phyloP scores from a whole-genome alignment of 257 asterid genomes.

The Nicotiana benthamiana region DNA sequence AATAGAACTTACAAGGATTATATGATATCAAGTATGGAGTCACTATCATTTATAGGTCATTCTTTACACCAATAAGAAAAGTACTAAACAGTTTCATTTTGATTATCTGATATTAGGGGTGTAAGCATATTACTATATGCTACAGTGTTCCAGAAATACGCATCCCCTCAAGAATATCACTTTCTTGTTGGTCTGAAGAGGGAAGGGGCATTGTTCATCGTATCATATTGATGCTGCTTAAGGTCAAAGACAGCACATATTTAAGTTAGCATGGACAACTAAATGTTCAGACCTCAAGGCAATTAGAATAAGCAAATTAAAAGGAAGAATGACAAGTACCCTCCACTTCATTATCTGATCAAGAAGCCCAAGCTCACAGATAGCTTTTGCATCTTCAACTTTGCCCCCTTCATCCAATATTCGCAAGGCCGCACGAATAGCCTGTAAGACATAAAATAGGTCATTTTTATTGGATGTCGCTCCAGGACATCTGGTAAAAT shows the following conservation, averaged over 20 bases:
- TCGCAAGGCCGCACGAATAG: slow-evolving; percentile 57
- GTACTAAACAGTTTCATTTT: no score
- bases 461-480: not conserved
- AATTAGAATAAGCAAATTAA: not conserved
- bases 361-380: slow-evolving; percentile 66
- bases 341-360: slow-evolving; percentile 62
- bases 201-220: not conserved
- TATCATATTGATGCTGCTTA: not conserved
- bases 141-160: not conserved
- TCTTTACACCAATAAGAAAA: no score
- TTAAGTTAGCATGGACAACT: not conserved
- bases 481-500: not conserved
- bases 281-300: not conserved
- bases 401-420: slow-evolving; percentile 61
- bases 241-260: not conserved
- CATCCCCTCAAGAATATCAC: not conserved
- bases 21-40: no score
- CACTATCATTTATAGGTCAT: no score
- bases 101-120: not conserved
- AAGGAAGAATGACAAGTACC: slow-evolving; percentile 29
- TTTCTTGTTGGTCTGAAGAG: not conserved
- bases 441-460: slow-evolving; percentile 35
- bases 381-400: slow-evolving; percentile 71
- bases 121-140: not conserved
- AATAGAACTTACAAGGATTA: no score